phyloP scores from a whole-genome alignment of 176 grass and related monocot genomes.

The Melocanna baccifera region DNA sequence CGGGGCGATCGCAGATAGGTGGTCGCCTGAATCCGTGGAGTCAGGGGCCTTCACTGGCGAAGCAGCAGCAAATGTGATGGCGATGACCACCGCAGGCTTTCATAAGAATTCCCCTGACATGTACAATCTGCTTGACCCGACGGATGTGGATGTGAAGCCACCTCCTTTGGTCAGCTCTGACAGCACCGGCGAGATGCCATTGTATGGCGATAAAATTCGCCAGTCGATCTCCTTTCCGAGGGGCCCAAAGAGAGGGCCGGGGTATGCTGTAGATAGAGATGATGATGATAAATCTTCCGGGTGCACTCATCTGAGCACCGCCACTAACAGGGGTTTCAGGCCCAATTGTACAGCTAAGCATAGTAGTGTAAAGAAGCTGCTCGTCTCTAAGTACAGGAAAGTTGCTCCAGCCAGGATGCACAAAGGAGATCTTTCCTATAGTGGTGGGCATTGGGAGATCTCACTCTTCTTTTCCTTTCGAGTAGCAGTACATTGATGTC shows the following conservation, averaged over 20 bases:
- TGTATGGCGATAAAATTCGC: constrained; percentile 40
- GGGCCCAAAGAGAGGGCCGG: constrained; percentile 37
- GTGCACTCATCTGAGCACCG: constrained; percentile 69
- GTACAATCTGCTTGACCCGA: constrained; percentile 52
- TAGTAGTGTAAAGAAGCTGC: constrained; percentile 70
- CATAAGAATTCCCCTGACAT: constrained; percentile 44
- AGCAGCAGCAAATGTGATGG: constrained; percentile 33
- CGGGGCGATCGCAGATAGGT: constrained; percentile 41
- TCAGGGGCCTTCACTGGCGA: constrained; percentile 48
- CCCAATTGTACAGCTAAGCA: constrained; percentile 52
- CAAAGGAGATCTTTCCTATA: constrained; percentile 54
- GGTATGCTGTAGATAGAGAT: constrained; percentile 63
- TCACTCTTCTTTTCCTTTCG: not conserved
- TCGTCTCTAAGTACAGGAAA: constrained; percentile 58
- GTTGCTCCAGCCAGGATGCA: constrained; percentile 39
- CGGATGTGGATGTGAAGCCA: constrained; percentile 63
- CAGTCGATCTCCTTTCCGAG: constrained; percentile 46
- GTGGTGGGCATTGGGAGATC: constrained; percentile 40
- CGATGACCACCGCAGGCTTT: not conserved
- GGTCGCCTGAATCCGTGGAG: constrained; percentile 47
- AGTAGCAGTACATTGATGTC: constrained; percentile 15
- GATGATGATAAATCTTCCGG: constrained; percentile 83
- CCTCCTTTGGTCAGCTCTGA: constrained; percentile 87
- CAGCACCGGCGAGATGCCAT: constrained; percentile 69
- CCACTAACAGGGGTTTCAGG: constrained; percentile 56